Percentiles rank a stretch among this genome's conserved stretches.
Evolutionary conservation across 2,329 filamentous ascomycete genomes (phyloP).

Genomic region (Plenodomus tracheiphilus): DNA sequence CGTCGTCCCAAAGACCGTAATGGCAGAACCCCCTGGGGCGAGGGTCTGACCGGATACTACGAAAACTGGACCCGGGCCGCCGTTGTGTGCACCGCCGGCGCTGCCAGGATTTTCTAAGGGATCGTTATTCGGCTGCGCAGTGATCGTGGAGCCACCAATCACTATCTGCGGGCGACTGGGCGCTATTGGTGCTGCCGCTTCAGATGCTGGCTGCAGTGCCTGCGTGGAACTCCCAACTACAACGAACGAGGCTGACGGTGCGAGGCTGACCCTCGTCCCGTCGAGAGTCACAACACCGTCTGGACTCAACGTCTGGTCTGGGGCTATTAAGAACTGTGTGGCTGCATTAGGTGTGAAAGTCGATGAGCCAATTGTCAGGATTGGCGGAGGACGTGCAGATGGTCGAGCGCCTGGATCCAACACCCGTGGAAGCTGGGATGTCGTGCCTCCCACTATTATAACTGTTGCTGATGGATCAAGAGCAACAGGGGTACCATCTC

Average conservation of each 20-base stretch:
- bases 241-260: slow-evolving; percentile 43
- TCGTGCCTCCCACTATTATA: slow-evolving; percentile 31
- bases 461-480: slow-evolving; percentile 35
- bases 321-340: slow-evolving; percentile 49
- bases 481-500: slow-evolving; percentile 34
- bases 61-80: slow-evolving; percentile 29
- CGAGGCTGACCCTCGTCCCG: slow-evolving; percentile 48
- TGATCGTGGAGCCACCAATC: slow-evolving; percentile 35
- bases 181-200: slow-evolving; percentile 2
- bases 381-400: slow-evolving; percentile 25
- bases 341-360: slow-evolving; percentile 51
- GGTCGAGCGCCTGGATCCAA: slow-evolving; percentile 8
- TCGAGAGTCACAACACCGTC: slow-evolving; percentile 46
- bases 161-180: slow-evolving; percentile 20
- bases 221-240: slow-evolving; percentile 47
- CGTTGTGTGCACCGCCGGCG: slow-evolving; percentile 2
- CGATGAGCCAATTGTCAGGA: slow-evolving; percentile 47
- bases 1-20: slow-evolving; percentile 39
- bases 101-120: not conserved
- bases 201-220: slow-evolving; percentile 24
- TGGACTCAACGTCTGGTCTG: slow-evolving; percentile 43
- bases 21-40: slow-evolving; percentile 36
- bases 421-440: slow-evolving; percentile 26
- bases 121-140: slow-evolving; percentile 13
- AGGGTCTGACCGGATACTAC: slow-evolving; percentile 46